These are phyloP conservation scores for Tuber melanosporum DNA, from an alignment of 495 filamentous ascomycete species.

Conservation along the genomic window DNA sequence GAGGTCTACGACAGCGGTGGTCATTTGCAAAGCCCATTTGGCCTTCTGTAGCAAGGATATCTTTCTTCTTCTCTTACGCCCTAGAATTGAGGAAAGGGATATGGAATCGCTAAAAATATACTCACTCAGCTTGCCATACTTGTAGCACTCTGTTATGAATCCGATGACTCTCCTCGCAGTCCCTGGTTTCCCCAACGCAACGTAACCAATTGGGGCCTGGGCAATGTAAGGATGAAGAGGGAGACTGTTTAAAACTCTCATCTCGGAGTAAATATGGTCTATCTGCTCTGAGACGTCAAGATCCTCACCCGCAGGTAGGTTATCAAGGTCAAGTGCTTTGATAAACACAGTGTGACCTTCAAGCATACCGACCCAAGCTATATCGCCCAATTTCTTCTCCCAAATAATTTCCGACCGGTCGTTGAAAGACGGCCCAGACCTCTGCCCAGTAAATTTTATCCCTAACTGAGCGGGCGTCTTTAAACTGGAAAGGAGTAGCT, in stretches of 20 bases:
- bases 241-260: slow-evolving; percentile 18
- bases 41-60: slow-evolving; percentile 29
- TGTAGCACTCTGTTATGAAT: slow-evolving; percentile 28
- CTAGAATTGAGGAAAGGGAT: slow-evolving; percentile 15
- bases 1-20: slow-evolving; percentile 21
- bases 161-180: slow-evolving; percentile 18
- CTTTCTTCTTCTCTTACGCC: not conserved
- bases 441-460: slow-evolving; percentile 5
- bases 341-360: slow-evolving; percentile 22
- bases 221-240: slow-evolving; percentile 26
- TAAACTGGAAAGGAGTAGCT: slow-evolving; percentile 23
- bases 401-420: slow-evolving; percentile 13
- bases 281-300: slow-evolving; percentile 13
- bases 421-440: not conserved
- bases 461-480: slow-evolving; percentile 17
- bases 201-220: slow-evolving; percentile 22
- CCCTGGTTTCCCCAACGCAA: slow-evolving; percentile 25
- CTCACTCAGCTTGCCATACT: slow-evolving; percentile 27
- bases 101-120: slow-evolving; percentile 34
- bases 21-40: slow-evolving; percentile 31
- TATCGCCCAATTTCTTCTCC: slow-evolving; percentile 19
- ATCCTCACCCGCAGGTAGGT: not conserved
- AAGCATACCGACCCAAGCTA: slow-evolving; percentile 22
- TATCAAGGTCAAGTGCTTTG: slow-evolving; percentile 18
- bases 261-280: slow-evolving; percentile 25